Evolutionary conservation across 306 rosid species (phyloP), one percentile per base, ranked within the genome.

Genomic region (barrel medic (Medicago truncatula)): DNA sequence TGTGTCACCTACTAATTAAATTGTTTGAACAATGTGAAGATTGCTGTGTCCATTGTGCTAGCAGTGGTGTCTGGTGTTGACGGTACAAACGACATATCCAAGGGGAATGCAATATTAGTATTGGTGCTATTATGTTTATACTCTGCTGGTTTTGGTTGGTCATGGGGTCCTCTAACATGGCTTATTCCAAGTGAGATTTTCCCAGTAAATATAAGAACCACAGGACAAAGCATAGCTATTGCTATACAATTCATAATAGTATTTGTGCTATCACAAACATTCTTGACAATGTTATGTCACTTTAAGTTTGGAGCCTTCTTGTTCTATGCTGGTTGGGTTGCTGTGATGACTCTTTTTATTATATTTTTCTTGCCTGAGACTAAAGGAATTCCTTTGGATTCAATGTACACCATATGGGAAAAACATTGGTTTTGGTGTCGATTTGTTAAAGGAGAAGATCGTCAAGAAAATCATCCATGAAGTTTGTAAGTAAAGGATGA

Each of bases 151-250:
- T 92, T 88, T 74, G 96, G 93, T n/a, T 90, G 90, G 91, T 92
- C 97, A 2, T 88, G 97, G 97, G 96, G 97, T 0, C 93, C 96
- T 43, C 77, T 92, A 2, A 50, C 76, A 8, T 92, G 92, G 92
- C 86, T 92, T 8, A 74, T 90, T 74, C 92, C 97, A 6, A 92
- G 91, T 80, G 96, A 92, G 28, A 92, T 92, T 13, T 92, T 85
- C 47, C 97, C 97, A 2, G 16, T 83, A 49, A 86, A 83, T n/a
- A 84, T 90, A 43, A 79, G 96, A 46, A 71, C 79, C 18, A 85
- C 96, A 0, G 93, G 97, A 47, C 92, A 88, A 58, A 88, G 96
- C 85, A 78, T 90, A 44, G 86, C 86, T 4, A 62, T 88, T 8
- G 89, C 74, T 0, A 57, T 83, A 56, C 83, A 87, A 38, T 92